Conservation (phyloP, 805 yeast species). For the Cyberlindnera euphorbiae region DNA sequence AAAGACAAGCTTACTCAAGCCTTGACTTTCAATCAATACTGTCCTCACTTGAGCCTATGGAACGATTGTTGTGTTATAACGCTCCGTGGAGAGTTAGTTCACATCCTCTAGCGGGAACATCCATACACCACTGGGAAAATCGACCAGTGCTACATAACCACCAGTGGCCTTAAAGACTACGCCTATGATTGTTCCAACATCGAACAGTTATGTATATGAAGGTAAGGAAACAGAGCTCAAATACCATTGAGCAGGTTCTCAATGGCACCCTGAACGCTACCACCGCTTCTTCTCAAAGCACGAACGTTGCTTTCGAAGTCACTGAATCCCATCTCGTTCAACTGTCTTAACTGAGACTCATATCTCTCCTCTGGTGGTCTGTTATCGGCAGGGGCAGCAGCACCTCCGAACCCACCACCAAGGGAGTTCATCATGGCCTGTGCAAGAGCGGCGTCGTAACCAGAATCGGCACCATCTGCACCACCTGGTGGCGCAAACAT, state of each 20-base stretch:
- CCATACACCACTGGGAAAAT: no score
- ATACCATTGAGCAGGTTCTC: slow-evolving; percentile 71
- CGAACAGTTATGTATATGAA: no score
- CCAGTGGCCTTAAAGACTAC: no score
- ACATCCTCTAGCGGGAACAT: no score
- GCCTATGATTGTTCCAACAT: no score
- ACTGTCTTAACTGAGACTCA: slow-evolving; percentile 65
- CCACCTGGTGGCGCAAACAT: slow-evolving; percentile 7
- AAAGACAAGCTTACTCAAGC: no score
- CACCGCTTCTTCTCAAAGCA: slow-evolving; percentile 93
- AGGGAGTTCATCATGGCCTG: slow-evolving; percentile 33
- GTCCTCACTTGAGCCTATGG: no score
- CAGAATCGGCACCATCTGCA: slow-evolving; percentile 3
- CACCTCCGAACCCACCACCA: slow-evolving; percentile 33
- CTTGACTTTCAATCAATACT: no score
- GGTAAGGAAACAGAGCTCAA: no score
- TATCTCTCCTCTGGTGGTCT: slow-evolving; percentile 81
- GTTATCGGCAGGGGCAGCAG: slow-evolving; percentile 37
- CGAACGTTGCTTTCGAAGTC: slow-evolving; percentile 90
- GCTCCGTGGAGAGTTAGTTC: no score
- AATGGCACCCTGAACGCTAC: slow-evolving; percentile 94
- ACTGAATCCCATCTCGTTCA: slow-evolving; percentile 81
- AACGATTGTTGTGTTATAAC: no score
- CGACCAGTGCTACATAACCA: no score
- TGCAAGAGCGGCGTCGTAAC: slow-evolving; percentile 47